A percentile compares a stretch with the other conserved stretches of the same genome.
These are phyloP conservation scores for Tetrapisispora phaffii DNA, from an alignment of 805 yeast species.

Conservation along the genomic window DNA sequence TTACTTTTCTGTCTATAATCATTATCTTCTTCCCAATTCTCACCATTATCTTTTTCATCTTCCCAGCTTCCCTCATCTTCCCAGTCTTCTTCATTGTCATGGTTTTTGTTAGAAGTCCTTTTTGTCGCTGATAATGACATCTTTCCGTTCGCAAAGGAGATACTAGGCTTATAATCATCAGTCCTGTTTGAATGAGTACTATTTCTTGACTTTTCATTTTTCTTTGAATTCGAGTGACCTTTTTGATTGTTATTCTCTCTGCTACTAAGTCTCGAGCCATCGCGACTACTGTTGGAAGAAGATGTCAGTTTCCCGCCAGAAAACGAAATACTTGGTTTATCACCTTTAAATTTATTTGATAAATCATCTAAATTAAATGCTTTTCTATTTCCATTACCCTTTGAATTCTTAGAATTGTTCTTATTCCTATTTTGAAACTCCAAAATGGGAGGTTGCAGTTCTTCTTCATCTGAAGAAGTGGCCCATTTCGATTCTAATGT, in stretches of 20 bases:
- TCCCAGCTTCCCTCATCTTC: neutral
- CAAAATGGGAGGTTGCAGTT: neutral
- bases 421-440: conserved; percentile 1
- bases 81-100: neutral
- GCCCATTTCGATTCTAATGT: conserved; percentile 26
- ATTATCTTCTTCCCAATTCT: neutral
- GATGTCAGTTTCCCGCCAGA: neutral
- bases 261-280: neutral
- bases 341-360: neutral
- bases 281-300: neutral
- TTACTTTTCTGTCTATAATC: neutral
- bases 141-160: conserved; percentile 2
- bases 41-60: neutral
- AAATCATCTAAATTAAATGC: neutral
- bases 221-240: neutral
- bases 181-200: neutral
- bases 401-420: neutral
- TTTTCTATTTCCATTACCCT: neutral
- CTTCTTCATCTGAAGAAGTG: conserved; percentile 10
- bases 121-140: neutral
- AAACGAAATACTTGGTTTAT: conserved; percentile 1
- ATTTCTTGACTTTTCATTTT: neutral
- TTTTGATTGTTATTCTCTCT: neutral
- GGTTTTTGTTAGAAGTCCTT: neutral
- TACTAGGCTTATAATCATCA: neutral